Evolutionary conservation across 1,284 basidiomycete genomes (phyloP).

Genomic region (Sphagnurus paluster): DNA sequence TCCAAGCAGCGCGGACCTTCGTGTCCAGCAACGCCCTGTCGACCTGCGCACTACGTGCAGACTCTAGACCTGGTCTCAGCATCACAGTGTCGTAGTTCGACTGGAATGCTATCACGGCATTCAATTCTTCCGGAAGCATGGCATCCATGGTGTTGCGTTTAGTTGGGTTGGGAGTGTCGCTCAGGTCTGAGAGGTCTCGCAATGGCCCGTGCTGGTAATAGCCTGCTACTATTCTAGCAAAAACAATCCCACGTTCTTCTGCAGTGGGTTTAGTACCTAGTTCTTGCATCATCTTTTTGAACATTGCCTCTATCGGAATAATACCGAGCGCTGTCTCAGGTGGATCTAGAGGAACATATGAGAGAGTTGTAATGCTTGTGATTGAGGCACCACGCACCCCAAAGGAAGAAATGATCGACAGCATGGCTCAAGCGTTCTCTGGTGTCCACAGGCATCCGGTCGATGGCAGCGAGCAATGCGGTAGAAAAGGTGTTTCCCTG

Average conservation of each 20-base stretch:
- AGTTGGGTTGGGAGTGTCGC: not conserved
- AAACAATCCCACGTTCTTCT: conserved; percentile 14
- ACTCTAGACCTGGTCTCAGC: not conserved
- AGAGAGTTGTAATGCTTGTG: too few species aligned
- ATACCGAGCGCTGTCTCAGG: too few species aligned
- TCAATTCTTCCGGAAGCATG: not conserved
- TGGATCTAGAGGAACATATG: too few species aligned
- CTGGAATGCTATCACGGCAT: not conserved
- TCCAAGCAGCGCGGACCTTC: conserved; percentile 8
- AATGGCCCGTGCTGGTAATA: conserved; percentile 21
- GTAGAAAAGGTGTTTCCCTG: conserved; percentile 5
- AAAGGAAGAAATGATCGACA: conserved; percentile 3
- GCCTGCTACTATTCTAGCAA: conserved; percentile 19
- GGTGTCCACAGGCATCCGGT: not conserved
- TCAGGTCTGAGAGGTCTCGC: conserved; percentile 14
- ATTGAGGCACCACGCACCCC: too few species aligned
- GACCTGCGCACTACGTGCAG: not conserved
- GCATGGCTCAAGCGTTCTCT: not conserved
- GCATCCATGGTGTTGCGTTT: not conserved
- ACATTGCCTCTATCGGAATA: too few species aligned
- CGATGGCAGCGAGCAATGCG: conserved; percentile 7
- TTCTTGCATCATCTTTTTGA: conserved; percentile 7
- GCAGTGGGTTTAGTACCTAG: conserved; percentile 5
- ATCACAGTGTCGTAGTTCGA: not conserved
- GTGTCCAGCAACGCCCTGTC: not conserved